Percentiles rank a stretch among this genome's conserved stretches.
phyloP scores from a whole-genome alignment of 2,329 filamentous ascomycete genomes.

The Orbilia blumenaviensis region DNA sequence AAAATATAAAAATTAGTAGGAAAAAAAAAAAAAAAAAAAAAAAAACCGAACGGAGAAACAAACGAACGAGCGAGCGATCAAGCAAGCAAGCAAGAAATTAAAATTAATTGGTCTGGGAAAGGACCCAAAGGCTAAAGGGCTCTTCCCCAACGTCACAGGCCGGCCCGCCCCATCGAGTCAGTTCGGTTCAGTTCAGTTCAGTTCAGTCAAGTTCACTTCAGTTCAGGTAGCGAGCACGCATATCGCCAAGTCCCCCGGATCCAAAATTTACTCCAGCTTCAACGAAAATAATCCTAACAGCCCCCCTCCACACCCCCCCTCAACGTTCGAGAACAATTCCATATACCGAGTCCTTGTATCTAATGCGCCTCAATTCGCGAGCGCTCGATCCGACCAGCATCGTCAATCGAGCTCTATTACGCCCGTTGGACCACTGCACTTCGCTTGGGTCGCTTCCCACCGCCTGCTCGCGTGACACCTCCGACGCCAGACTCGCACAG shows the following conservation, averaged over 20 bases:
- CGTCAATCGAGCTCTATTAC: constrained; percentile 52
- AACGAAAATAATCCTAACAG: constrained; percentile 11
- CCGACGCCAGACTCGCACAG: constrained; percentile 28
- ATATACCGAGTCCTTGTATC: constrained; percentile 27
- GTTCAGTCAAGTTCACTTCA: too few species aligned
- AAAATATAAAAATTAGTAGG: constrained; percentile 13
- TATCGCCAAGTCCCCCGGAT: constrained; percentile 51
- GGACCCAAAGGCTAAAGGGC: neutral
- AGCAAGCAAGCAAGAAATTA: too few species aligned
- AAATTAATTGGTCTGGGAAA: constrained; percentile 1
- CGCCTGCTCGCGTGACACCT: constrained; percentile 54
- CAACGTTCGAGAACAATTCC: constrained; percentile 26
- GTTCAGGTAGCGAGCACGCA: constrained; percentile 36
- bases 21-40: too few species aligned
- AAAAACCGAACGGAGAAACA: neutral
- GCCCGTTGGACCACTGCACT: constrained; percentile 42
- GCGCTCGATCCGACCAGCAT: constrained; percentile 44
- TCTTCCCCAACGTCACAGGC: constrained; percentile 44
- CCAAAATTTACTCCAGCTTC: constrained; percentile 38
- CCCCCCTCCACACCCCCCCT: neutral
- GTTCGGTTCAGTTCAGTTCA: too few species aligned
- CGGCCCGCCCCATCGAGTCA: constrained; percentile 31
- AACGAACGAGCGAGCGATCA: too few species aligned
- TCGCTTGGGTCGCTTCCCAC: constrained; percentile 53
- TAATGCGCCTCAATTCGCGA: constrained; percentile 51